phyloP scores from a whole-genome alignment of 1,139 yeast species.

The Lodderomyces parapsilosis region DNA sequence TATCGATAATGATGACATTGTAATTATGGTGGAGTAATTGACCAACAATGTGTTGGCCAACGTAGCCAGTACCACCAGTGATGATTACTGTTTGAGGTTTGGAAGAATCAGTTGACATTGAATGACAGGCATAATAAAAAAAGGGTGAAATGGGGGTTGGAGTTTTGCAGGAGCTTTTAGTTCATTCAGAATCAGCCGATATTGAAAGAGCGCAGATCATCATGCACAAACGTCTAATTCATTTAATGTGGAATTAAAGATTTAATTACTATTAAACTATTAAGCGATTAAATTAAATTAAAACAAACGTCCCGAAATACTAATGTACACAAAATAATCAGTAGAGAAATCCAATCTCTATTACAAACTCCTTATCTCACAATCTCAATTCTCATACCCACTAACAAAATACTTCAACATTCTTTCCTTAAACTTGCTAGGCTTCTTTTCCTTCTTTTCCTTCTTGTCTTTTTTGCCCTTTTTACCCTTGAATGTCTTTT shows the following conservation, averaged over 20 bases:
- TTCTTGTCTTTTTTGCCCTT: conserved; percentile 4
- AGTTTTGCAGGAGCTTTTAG: too few species aligned
- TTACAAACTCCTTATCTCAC: too few species aligned
- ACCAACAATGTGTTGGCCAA: conserved; percentile 37
- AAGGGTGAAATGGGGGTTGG: too few species aligned
- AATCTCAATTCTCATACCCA: conserved; percentile 23
- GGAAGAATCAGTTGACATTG: neutral
- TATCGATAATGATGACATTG: conserved; percentile 58
- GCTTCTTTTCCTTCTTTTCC: conserved; percentile 17
- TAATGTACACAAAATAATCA: too few species aligned
- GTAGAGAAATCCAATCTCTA: too few species aligned
- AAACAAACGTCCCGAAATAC: neutral
- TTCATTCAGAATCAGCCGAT: neutral
- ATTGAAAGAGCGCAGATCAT: neutral
- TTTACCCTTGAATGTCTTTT: conserved; percentile 4
- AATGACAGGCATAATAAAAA: too few species aligned
- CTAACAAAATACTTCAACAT: conserved; percentile 38
- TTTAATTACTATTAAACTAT: neutral
- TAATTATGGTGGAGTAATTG: conserved; percentile 36
- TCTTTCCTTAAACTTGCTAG: conserved; percentile 31
- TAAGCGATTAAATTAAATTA: neutral
- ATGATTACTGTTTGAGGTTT: conserved; percentile 25
- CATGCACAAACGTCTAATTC: too few species aligned
- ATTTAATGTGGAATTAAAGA: too few species aligned
- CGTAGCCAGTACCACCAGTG: conserved; percentile 41